A percentile compares a stretch with the other conserved stretches of the same genome.
These are phyloP conservation scores for Physcomitrium patens DNA, from an alignment of 225 moss, liverwort and hornwort species.

Conservation along the genomic window DNA sequence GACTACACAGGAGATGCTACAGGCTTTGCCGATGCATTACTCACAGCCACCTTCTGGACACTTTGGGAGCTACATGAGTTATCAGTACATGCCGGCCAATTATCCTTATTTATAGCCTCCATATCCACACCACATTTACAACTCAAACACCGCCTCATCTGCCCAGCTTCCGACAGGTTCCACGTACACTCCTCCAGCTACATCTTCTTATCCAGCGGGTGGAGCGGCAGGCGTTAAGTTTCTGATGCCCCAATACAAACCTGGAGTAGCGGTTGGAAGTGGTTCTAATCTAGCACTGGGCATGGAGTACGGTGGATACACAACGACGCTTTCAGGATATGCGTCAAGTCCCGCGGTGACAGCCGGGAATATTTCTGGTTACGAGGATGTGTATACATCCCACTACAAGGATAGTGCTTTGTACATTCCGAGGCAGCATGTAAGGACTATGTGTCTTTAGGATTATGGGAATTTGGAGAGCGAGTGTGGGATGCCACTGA, in stretches of 20 bases:
- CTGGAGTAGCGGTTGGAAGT: conserved; percentile 60
- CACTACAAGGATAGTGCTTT: conserved; percentile 84
- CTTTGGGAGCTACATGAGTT: conserved; percentile 72
- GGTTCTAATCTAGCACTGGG: conserved; percentile 68
- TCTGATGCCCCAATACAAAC: conserved; percentile 73
- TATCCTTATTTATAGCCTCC: conserved; percentile 87
- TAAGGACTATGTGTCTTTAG: background rate
- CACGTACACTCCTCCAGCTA: conserved; percentile 59
- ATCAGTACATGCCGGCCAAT: conserved; percentile 76
- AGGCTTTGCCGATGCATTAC: conserved; percentile 82
- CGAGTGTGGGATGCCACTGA: background rate
- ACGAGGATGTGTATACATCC: conserved; percentile 69
- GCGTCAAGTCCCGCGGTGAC: conserved; percentile 60
- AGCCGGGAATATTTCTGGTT: conserved; percentile 59
- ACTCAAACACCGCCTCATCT: conserved; percentile 68
- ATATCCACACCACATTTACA: conserved; percentile 80
- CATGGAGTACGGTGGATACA: conserved; percentile 72
- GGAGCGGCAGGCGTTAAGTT: conserved; percentile 67
- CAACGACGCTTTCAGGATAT: conserved; percentile 66
- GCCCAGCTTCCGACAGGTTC: conserved; percentile 73
- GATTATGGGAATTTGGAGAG: background rate
- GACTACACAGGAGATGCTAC: conserved; percentile 66
- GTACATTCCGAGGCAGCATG: conserved; percentile 85
- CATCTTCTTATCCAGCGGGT: conserved; percentile 44
- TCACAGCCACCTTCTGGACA: conserved; percentile 82